Conservation (phyloP, 2,329 filamentous ascomycete species). For the Calonectria crousiana region DNA sequence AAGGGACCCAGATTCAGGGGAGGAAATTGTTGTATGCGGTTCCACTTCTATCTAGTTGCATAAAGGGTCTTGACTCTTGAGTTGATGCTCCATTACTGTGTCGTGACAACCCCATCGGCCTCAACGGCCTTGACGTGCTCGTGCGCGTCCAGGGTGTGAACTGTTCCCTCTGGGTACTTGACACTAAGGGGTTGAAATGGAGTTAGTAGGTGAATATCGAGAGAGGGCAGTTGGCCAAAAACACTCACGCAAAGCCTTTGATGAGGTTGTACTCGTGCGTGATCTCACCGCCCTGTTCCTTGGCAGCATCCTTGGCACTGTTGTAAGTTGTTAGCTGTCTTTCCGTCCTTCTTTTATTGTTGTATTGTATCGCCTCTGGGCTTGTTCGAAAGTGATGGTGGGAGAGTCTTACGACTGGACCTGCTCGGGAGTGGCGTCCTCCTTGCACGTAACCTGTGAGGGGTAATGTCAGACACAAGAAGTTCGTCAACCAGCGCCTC, state of each 20-base stretch:
- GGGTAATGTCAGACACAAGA: constrained; percentile 29
- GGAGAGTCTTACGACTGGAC: constrained; percentile 70
- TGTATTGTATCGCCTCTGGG: neutral
- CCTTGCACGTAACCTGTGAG: constrained; percentile 82
- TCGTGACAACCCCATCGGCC: constrained; percentile 76
- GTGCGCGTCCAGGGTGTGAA: constrained; percentile 75
- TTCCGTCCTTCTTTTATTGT: neutral
- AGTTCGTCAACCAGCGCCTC: neutral
- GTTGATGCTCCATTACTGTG: constrained; percentile 64
- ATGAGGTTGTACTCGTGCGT: constrained; percentile 86
- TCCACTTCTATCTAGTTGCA: neutral
- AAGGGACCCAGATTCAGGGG: neutral
- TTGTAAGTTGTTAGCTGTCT: constrained; percentile 18
- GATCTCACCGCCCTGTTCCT: constrained; percentile 85
- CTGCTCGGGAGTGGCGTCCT: constrained; percentile 73
- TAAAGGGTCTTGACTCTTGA: neutral
- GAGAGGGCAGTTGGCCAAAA: constrained; percentile 32
- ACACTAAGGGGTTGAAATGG: constrained; percentile 65
- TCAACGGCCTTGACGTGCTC: constrained; percentile 83
- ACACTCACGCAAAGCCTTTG: constrained; percentile 90
- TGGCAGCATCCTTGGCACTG: constrained; percentile 82
- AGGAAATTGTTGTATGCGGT: neutral
- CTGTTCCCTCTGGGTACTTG: constrained; percentile 74
- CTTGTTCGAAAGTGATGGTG: neutral
- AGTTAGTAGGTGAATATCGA: neutral